Evolutionary conservation across 2,329 filamentous ascomycete genomes (phyloP).

Genomic region (Colletotrichum somersetense): DNA sequence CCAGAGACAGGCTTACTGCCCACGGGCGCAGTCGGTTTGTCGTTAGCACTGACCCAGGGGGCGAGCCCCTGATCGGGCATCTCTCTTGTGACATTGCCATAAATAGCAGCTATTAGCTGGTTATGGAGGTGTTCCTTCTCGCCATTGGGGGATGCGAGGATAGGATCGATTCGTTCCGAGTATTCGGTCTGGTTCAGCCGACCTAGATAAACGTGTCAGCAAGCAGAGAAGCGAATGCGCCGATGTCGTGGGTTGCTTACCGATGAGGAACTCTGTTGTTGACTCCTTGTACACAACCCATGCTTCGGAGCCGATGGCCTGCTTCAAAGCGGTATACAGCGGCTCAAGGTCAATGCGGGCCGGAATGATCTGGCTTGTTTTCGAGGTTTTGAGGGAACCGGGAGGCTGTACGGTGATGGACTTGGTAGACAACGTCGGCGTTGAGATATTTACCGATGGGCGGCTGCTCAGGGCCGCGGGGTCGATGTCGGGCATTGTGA

Average conservation of each 20-base stretch:
- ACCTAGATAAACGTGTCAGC: slow-evolving; percentile 56
- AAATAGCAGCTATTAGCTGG: slow-evolving; percentile 75
- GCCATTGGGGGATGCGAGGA: slow-evolving; percentile 68
- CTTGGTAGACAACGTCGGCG: slow-evolving; percentile 70
- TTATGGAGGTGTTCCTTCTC: slow-evolving; percentile 76
- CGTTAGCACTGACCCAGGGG: slow-evolving; percentile 79
- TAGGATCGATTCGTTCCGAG: slow-evolving; percentile 69
- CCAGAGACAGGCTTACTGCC: slow-evolving; percentile 73
- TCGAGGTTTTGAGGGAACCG: slow-evolving; percentile 63
- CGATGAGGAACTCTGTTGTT: slow-evolving; percentile 72
- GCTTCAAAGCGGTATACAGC: slow-evolving; percentile 72
- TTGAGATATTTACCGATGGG: slow-evolving; percentile 68
- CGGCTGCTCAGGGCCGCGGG: slow-evolving; percentile 77
- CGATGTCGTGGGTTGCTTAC: slow-evolving; percentile 52
- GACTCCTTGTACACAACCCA: slow-evolving; percentile 75
- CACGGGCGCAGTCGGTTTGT: slow-evolving; percentile 70
- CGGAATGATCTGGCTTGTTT: slow-evolving; percentile 73
- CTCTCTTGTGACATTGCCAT: slow-evolving; percentile 77
- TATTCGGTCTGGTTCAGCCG: slow-evolving; percentile 74
- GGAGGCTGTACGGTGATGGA: slow-evolving; percentile 67
- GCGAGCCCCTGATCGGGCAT: slow-evolving; percentile 76
- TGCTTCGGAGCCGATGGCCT: slow-evolving; percentile 69
- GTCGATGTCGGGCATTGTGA: slow-evolving; percentile 76
- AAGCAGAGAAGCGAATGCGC: not conserved
- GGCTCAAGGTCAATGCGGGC: slow-evolving; percentile 77